Conservation (phyloP, 441 rosid species). For the Jatropha podagrica region DNA sequence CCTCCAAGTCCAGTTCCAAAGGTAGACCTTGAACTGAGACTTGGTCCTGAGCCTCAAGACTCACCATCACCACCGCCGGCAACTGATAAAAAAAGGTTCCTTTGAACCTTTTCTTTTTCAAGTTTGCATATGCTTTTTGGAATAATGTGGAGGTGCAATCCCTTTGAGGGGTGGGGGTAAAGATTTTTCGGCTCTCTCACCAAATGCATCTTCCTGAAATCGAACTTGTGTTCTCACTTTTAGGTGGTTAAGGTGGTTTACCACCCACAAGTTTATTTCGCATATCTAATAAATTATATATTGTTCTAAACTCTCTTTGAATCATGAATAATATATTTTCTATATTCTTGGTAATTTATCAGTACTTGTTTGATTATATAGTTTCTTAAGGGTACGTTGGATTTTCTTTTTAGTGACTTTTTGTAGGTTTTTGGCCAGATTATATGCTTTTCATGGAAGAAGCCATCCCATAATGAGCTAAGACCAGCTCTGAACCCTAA, state of each 20-base stretch:
- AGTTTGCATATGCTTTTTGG: background rate
- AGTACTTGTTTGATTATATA: background rate
- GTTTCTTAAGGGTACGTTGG: background rate
- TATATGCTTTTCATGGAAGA: background rate
- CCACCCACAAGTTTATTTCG: too few species aligned
- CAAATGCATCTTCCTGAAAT: too few species aligned
- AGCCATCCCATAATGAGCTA: background rate
- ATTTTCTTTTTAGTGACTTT: background rate
- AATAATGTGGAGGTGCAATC: too few species aligned
- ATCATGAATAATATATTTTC: too few species aligned
- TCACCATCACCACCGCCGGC: conserved; percentile 25
- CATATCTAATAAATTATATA: too few species aligned
- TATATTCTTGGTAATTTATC: background rate
- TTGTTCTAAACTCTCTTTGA: too few species aligned
- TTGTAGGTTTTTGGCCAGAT: conserved; percentile 9
- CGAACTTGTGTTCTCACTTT: too few species aligned
- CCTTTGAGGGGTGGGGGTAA: too few species aligned
- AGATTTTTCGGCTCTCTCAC: too few species aligned
- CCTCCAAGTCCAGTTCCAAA: background rate
- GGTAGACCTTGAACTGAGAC: conserved; percentile 60
- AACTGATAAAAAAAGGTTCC: conserved; percentile 40
- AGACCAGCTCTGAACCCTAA: background rate
- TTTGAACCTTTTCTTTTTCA: conserved; percentile 19
- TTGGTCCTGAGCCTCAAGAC: conserved; percentile 45
- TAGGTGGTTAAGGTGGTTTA: too few species aligned